These are phyloP conservation scores for Blastocystis sp. DNA, from an alignment of 352 stramenopile species.

Conservation along the genomic window DNA sequence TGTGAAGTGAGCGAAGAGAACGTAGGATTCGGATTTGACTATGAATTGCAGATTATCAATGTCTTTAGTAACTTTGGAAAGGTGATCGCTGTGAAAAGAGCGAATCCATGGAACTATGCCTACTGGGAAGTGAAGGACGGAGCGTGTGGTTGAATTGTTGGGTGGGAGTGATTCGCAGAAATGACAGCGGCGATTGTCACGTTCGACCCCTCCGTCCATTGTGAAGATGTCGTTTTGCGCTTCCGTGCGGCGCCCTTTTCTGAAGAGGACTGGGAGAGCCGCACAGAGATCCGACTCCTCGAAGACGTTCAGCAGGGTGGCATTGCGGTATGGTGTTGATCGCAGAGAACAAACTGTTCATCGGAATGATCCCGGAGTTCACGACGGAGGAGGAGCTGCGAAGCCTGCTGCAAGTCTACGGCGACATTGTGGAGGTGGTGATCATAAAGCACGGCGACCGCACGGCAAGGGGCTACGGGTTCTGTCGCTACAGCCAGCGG, in stretches of 20 bases:
- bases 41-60: not conserved
- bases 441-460: slow-evolving; percentile 23
- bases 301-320: slow-evolving; percentile 37
- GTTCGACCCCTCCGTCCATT: not conserved
- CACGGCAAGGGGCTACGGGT: slow-evolving; percentile 14
- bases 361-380: slow-evolving; percentile 27
- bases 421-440: slow-evolving; percentile 3
- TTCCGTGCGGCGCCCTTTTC: not conserved
- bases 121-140: not conserved
- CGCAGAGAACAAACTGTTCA: slow-evolving; percentile 41
- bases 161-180: not conserved
- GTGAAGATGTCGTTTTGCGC: not conserved
- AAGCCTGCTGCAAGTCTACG: not conserved
- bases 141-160: not conserved
- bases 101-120: not conserved
- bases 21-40: not conserved
- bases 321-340: not conserved
- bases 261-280: not conserved
- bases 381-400: slow-evolving; percentile 5
- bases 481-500: not conserved
- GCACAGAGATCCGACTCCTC: not conserved
- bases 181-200: not conserved
- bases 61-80: not conserved
- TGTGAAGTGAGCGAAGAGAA: not conserved
- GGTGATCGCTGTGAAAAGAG: not conserved